Base-by-base conservation (phyloP, 1,284 basidiomycete genomes). In the Trametes polyzona region DNA sequence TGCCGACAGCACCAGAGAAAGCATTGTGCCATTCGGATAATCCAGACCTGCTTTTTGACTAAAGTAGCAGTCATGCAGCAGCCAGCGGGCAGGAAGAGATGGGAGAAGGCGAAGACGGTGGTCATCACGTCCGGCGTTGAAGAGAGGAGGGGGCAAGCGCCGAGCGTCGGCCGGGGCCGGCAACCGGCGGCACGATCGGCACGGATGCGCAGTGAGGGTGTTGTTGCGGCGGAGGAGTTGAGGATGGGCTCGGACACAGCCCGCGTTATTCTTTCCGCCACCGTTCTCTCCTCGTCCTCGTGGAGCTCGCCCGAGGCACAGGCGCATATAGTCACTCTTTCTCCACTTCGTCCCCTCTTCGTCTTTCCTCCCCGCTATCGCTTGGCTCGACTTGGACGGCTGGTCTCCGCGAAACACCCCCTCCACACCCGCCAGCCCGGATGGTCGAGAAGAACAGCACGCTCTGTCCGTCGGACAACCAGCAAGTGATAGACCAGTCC, bases 391-490 rank as follows among this genome's bases (percentile, higher is more conserved):
- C 42, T 29, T 35, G n/a, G 26, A 33, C 46, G 46, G 52, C 52
- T 54, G 52, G 52, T 35, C 52, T n/a, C n/a, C 44, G 42, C 32
- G 44, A 23, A 17, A 35, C 44, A 41, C 46, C 24, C 35, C 9
- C 17, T 12, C n/a, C 21, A 35, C 24, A 16, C 29, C 10, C 19
- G 3, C 42, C 24, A 23, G 12, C 40, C 10, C 54, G 26, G 21
- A 65, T 67, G 58, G 47, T 50, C 29, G 33, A 46, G 24, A 41
- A 47, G 51, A 65, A 65, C 58, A 63, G 55, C 49, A 62, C 63
- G n/a, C 62, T 66, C 55, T 86, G 84, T 66, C 79, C 84, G 10
- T 78, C 82, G 2, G 78, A 80, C 54, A 88, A 90, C 63, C 70
- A 73, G 0, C 60, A 71, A 30, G 65, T 61, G 2, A 65, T 81